Evolutionary conservation across 805 yeast genomes (phyloP), one percentile per base, ranked within the genome.

Genomic region (Tetrapisispora phaffii): DNA sequence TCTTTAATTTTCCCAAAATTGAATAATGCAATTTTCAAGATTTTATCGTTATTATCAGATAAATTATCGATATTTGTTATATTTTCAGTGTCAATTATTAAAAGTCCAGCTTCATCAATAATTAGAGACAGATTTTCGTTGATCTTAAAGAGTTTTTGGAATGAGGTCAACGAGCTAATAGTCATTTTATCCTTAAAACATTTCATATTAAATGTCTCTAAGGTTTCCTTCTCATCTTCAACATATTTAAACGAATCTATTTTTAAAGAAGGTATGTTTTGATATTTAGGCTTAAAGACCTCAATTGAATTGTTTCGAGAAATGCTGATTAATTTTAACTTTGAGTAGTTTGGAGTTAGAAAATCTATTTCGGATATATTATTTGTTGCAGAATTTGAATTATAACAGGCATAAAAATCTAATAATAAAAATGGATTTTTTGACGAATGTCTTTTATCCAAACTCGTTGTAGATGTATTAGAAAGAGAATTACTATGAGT

Each of bases 1-100:
- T 61, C 63, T 16, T 53, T 50, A 9, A 58, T 50, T 7, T 53
- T 41, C 2, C 61, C 63, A 16, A 60, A 42, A 31, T 55, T 41
- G 39, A 48, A 50, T 17, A 50, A 36, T 10, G 57, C 51, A 15
- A 54, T 41, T 37, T 56, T 53, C 10, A 57, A 12, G 4, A 55
- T 45, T 8, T 42, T 29, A 15, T 37, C 33, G 22, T 42, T 24
- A 35, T 44, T 49, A 20, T 39, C 39, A 6, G 44, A n/a, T 13
- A 47, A 20, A 36, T 45, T 41, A n/a, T 39, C 34, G 2, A 40
- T 16, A 40, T 53, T 49, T 9, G 44, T 19, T n/a, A 57, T 33
- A 4, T 46, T 33, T 10, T 45, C 44, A 15, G 54, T 45, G 44
- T 59, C 50, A 9, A 57, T 39, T 17, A 59, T 37, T n/a, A 59